Conservation (phyloP, 106 monocot species). For the Dendrobium huoshanense region DNA sequence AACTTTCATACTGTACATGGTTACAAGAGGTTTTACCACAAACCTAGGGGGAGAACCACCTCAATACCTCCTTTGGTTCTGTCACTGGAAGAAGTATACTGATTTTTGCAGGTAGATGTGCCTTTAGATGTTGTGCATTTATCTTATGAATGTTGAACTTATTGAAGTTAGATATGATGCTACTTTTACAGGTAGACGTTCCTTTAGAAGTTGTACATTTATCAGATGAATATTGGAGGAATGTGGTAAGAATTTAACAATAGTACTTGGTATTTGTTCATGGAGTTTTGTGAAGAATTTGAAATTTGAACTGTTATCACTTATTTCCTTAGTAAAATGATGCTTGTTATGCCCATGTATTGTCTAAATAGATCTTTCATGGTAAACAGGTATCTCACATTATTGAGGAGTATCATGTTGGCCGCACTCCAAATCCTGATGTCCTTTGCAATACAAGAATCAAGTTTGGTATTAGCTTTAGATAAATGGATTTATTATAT, state of each 20-base stretch:
- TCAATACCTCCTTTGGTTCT: no score
- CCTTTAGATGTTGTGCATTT: not conserved
- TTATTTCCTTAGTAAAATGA: not conserved
- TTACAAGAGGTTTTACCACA: no score
- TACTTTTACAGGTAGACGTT: slow-evolving; percentile 56
- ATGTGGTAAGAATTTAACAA: slow-evolving; percentile 56
- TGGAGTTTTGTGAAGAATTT: not conserved
- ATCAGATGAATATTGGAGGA: slow-evolving; percentile 93
- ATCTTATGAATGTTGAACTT: not conserved
- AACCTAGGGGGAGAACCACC: no score
- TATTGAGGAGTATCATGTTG: slow-evolving; percentile 81
- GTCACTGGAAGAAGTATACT: no score
- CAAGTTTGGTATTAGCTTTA: slow-evolving; percentile 68
- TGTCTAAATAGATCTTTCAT: not conserved
- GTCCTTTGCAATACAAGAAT: slow-evolving; percentile 99
- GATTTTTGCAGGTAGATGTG: not conserved
- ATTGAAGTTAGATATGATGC: slow-evolving; percentile 1
- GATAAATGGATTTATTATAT: not conserved
- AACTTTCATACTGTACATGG: no score
- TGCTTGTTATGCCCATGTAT: not conserved
- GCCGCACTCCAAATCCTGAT: slow-evolving; percentile 97
- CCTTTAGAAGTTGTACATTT: slow-evolving; percentile 87
- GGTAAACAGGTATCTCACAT: slow-evolving; percentile 75
- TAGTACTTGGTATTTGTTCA: not conserved
- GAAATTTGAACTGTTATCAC: no score